These are phyloP conservation scores for Gossypium lobatum DNA, from an alignment of 441 rosid genomes.

Conservation along the genomic window DNA sequence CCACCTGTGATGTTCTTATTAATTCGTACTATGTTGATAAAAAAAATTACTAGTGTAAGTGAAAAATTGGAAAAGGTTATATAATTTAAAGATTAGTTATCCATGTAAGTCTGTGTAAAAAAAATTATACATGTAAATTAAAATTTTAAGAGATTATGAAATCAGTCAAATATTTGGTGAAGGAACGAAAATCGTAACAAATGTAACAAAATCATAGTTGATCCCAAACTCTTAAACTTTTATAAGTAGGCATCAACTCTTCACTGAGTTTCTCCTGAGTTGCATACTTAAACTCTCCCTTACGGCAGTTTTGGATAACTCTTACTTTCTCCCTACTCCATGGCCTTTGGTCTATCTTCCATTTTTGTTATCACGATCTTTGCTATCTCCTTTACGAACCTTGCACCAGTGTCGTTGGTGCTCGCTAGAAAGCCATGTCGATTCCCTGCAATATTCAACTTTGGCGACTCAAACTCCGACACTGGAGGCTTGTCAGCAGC, in stretches of 20 bases:
- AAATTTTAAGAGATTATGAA: background rate
- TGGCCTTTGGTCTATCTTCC: conserved; percentile 25
- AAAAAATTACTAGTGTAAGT: too few relatives aligned
- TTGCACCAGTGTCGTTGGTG: conserved; percentile 3
- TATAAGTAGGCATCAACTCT: background rate
- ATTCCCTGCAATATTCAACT: conserved; percentile 52
- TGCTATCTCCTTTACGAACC: background rate
- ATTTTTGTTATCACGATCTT: conserved; percentile 10
- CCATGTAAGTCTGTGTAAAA: too few relatives aligned
- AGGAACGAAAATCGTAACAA: too few relatives aligned
- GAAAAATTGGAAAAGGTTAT: too few relatives aligned
- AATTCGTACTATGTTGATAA: too few relatives aligned
- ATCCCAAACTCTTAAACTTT: background rate
- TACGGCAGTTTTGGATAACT: background rate
- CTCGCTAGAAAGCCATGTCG: conserved; percentile 21
- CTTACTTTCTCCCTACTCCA: background rate
- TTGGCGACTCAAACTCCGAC: conserved; percentile 63
- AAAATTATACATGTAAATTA: too few relatives aligned
- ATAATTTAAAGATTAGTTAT: too few relatives aligned
- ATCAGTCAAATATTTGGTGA: background rate
- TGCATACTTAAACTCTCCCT: background rate
- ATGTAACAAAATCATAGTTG: too few relatives aligned
- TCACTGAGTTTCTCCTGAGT: background rate
- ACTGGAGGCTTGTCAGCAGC: conserved; percentile 57
- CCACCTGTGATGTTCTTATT: too few relatives aligned